Conservation (phyloP, 352 stramenopile species). For the Globisporangium solare region DNA sequence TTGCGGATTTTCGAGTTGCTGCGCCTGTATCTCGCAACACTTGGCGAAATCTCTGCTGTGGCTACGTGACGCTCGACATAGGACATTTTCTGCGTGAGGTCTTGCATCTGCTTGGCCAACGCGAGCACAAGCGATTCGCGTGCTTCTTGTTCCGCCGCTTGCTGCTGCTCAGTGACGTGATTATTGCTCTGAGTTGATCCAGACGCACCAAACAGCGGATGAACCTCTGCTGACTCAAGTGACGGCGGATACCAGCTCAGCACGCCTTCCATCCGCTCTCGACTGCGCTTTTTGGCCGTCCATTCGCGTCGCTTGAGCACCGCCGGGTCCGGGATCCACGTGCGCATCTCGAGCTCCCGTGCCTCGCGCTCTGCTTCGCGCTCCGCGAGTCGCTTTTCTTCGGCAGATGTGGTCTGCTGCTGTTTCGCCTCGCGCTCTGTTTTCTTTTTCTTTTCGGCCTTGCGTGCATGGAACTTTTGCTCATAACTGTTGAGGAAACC, state of each 20-base stretch:
- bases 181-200: background rate
- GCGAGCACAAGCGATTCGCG: slow-evolving; percentile 8
- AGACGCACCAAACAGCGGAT: slow-evolving; percentile 29
- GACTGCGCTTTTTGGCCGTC: slow-evolving; percentile 31
- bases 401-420: slow-evolving; percentile 38
- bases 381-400: slow-evolving; percentile 40
- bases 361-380: slow-evolving; percentile 43
- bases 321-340: slow-evolving; percentile 39
- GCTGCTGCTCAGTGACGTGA: slow-evolving; percentile 15
- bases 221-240: slow-evolving; percentile 24
- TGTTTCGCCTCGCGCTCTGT: slow-evolving; percentile 28
- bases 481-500: slow-evolving; percentile 53
- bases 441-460: slow-evolving; percentile 49
- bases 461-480: slow-evolving; percentile 49
- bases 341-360: slow-evolving; percentile 45
- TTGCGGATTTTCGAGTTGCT: slow-evolving; percentile 8
- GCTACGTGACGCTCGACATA: slow-evolving; percentile 26
- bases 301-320: slow-evolving; percentile 29
- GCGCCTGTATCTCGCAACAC: slow-evolving; percentile 12
- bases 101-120: slow-evolving; percentile 19
- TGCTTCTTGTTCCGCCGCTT: slow-evolving; percentile 12
- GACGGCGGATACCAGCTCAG: slow-evolving; percentile 47
- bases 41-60: background rate
- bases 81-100: slow-evolving; percentile 27
- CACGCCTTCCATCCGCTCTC: slow-evolving; percentile 33